phyloP scores from a whole-genome alignment of 2,329 filamentous ascomycete genomes.

The Talaromyces atroroseus region DNA sequence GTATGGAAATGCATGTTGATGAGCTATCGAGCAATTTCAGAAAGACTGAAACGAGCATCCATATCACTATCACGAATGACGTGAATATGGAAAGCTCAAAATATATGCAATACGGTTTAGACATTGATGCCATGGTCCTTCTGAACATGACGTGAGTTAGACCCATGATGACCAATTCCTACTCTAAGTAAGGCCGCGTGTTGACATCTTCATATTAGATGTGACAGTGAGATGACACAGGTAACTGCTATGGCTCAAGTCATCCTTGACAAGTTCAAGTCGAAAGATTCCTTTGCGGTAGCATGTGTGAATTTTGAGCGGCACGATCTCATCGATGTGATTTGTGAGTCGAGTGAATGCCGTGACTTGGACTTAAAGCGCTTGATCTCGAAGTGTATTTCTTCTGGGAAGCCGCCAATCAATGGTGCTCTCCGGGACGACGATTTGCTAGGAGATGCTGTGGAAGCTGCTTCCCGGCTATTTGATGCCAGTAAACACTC shows the following conservation, averaged over 20 bases:
- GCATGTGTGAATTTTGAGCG: constrained; percentile 7
- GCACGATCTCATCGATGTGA: background rate
- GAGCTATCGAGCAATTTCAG: background rate
- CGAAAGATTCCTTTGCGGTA: constrained; percentile 4
- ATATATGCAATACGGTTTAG: constrained; percentile 17
- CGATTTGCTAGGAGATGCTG: background rate
- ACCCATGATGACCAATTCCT: background rate
- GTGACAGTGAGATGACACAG: background rate
- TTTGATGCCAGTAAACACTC: background rate
- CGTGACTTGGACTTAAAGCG: constrained; percentile 3
- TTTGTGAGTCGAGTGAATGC: constrained; percentile 1
- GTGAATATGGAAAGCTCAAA: constrained; percentile 14
- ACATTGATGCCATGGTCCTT: constrained; percentile 31
- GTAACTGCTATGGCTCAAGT: constrained; percentile 8
- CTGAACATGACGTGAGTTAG: constrained; percentile 31
- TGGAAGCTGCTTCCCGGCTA: background rate
- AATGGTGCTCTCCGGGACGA: constrained; percentile 7
- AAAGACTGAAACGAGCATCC: constrained; percentile 28
- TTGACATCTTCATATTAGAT: background rate
- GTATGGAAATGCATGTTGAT: constrained; percentile 16
- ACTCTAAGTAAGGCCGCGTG: background rate
- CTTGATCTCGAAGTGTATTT: constrained; percentile 2
- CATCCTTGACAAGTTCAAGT: background rate
- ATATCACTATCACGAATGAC: constrained; percentile 30
- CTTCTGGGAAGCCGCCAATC: constrained; percentile 1